Conservation (phyloP, 495 filamentous ascomycete species). For the Amniculicola lignicola region DNA sequence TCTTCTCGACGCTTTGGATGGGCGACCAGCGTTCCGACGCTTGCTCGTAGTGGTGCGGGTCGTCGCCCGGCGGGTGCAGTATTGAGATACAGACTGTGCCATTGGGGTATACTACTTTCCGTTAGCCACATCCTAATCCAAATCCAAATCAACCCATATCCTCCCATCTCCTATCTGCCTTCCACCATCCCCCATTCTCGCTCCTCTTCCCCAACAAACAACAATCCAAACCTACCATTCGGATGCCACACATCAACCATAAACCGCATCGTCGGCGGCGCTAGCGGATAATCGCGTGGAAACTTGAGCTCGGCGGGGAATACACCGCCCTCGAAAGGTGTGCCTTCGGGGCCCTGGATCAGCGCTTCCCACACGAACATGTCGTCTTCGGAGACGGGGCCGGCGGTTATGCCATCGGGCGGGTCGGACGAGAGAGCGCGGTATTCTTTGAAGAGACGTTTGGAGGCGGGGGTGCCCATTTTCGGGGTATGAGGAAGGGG, state of each 20-base stretch:
- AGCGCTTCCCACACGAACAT: slow-evolving; percentile 95
- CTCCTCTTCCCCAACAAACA: background rate
- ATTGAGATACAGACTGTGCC: slow-evolving; percentile 96
- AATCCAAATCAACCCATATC: background rate
- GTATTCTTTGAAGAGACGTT: slow-evolving; percentile 97
- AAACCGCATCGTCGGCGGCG: slow-evolving; percentile 93
- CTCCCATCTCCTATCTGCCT: background rate
- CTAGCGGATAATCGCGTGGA: slow-evolving; percentile 91
- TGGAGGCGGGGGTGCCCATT: slow-evolving; percentile 73
- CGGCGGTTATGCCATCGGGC: slow-evolving; percentile 91
- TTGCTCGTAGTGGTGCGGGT: slow-evolving; percentile 98
- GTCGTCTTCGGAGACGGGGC: slow-evolving; percentile 90
- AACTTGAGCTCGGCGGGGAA: slow-evolving; percentile 94
- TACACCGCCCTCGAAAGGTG: slow-evolving; percentile 90
- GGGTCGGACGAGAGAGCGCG: slow-evolving; percentile 76
- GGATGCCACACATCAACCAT: slow-evolving; percentile 91
- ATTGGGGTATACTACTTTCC: slow-evolving; percentile 72
- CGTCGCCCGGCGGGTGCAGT: slow-evolving; percentile 95
- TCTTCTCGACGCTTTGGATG: slow-evolving; percentile 97
- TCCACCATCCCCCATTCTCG: background rate
- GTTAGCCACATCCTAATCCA: background rate
- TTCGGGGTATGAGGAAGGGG: too few species aligned
- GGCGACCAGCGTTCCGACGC: slow-evolving; percentile 94
- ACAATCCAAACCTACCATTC: slow-evolving; percentile 62
- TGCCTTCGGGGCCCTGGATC: slow-evolving; percentile 92